Evolutionary conservation across 345 rosid species (phyloP).

Genomic region (Kernera saxatilis): DNA sequence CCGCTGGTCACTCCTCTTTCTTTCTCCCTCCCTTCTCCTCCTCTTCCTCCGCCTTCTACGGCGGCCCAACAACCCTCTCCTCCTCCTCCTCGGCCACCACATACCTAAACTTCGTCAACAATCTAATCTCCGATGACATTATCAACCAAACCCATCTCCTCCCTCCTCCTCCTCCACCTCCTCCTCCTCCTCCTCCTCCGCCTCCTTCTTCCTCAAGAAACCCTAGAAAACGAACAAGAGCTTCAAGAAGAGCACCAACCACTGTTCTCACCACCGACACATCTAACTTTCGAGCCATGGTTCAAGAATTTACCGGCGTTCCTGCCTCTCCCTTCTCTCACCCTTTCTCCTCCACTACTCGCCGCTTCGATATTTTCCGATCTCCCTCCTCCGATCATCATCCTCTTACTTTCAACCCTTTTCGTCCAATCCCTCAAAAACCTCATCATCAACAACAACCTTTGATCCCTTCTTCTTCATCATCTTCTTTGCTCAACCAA

Average conservation of each 20-base stretch:
- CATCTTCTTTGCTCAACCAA: slow-evolving; percentile 23
- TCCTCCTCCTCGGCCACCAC: slow-evolving; percentile 12
- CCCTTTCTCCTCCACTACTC: slow-evolving; percentile 45
- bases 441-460: slow-evolving; percentile 37
- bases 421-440: slow-evolving; percentile 51
- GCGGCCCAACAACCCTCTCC: slow-evolving; percentile 22
- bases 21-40: slow-evolving; percentile 33
- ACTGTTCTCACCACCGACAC: slow-evolving; percentile 89
- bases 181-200: slow-evolving; percentile 20
- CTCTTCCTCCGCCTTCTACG: slow-evolving; percentile 22
- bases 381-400: slow-evolving; percentile 25
- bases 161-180: slow-evolving; percentile 29
- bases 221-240: slow-evolving; percentile 81
- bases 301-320: slow-evolving; percentile 91
- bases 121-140: slow-evolving; percentile 14
- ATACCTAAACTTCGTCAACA: slow-evolving; percentile 21
- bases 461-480: slow-evolving; percentile 21
- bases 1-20: slow-evolving; percentile 33
- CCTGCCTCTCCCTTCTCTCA: slow-evolving; percentile 76
- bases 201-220: slow-evolving; percentile 31
- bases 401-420: slow-evolving; percentile 42
- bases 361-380: slow-evolving; percentile 64
- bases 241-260: slow-evolving; percentile 86
- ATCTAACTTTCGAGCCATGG: slow-evolving; percentile 86
- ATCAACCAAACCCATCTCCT: slow-evolving; percentile 28